Percentiles rank a stretch among this genome's conserved stretches.
These are phyloP conservation scores for Raphanus hybrid DNA, from an alignment of 441 rosid species.

Conservation along the genomic window DNA sequence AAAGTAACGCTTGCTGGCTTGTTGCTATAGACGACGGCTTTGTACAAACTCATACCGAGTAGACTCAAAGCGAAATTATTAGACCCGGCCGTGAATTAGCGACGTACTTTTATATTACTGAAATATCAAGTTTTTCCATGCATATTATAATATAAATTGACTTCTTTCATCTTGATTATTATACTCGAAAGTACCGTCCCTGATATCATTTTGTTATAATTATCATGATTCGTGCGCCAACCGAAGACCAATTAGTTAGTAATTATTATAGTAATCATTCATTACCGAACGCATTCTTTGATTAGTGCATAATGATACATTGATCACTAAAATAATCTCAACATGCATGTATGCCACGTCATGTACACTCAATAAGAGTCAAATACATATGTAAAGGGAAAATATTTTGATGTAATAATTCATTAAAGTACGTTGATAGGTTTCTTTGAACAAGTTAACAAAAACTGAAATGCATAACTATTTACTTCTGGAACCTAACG, in stretches of 20 bases:
- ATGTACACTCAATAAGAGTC: conserved; percentile 24
- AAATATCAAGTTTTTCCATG: background rate
- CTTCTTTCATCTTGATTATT: background rate
- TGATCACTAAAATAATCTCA: background rate
- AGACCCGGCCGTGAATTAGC: background rate
- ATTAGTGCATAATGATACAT: background rate
- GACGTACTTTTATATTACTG: background rate
- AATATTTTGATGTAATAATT: background rate
- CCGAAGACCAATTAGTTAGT: conserved; percentile 7
- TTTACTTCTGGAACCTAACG: background rate
- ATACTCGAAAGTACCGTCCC: background rate
- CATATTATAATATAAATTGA: background rate
- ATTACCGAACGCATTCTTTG: background rate
- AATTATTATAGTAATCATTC: conserved; percentile 7
- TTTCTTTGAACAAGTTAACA: background rate
- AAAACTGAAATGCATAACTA: conserved; percentile 9
- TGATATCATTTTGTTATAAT: background rate
- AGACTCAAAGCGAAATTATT: background rate
- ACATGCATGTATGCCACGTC: conserved; percentile 1
- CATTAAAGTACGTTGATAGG: background rate
- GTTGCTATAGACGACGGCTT: background rate
- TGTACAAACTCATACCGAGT: background rate
- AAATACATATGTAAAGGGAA: background rate
- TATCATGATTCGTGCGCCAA: conserved; percentile 4
- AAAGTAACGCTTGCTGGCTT: background rate